phyloP scores from a whole-genome alignment of 371 early-diverging fungal genomes.

The Actinomucor elegans region DNA sequence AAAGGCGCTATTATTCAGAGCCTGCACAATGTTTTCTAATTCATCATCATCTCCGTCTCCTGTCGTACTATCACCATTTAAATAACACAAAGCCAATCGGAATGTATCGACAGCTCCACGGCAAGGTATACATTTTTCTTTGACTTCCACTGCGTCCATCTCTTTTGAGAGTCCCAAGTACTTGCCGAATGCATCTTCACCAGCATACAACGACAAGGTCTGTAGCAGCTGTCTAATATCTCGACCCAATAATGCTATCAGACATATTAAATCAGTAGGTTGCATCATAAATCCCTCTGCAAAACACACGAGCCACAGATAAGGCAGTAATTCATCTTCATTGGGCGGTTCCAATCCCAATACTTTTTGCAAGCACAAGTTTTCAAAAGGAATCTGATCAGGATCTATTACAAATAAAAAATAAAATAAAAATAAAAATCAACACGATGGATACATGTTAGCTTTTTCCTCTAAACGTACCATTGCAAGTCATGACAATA shows the following conservation, averaged over 20 bases:
- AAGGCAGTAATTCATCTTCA: constrained; percentile 24
- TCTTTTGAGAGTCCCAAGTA: constrained; percentile 10
- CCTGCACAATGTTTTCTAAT: constrained; percentile 3
- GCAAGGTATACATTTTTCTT: constrained; percentile 2
- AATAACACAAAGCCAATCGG: constrained; percentile 11
- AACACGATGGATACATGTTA: neutral
- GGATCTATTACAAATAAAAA: constrained; percentile 14
- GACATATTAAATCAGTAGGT: constrained; percentile 27
- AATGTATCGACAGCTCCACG: constrained; percentile 15
- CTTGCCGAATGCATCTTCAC: constrained; percentile 11
- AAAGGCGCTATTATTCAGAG: constrained; percentile 7
- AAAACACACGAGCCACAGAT: constrained; percentile 40
- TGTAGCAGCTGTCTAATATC: constrained; percentile 38
- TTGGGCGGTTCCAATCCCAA: constrained; percentile 24
- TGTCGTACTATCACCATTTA: neutral
- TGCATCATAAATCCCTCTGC: constrained; percentile 36
- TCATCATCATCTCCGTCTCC: neutral
- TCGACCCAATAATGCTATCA: constrained; percentile 25
- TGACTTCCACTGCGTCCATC: constrained; percentile 1
- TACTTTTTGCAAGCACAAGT: constrained; percentile 18
- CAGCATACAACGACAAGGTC: constrained; percentile 27
- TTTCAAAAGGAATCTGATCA: constrained; percentile 26
- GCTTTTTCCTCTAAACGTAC: constrained; percentile 31
- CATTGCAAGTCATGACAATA: constrained; percentile 81
- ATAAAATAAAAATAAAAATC: neutral